Evolutionary conservation across 192 early-diverging fungal genomes (phyloP), one percentile per base, ranked within the genome.

Genomic region (Backusella tuberculispora): DNA sequence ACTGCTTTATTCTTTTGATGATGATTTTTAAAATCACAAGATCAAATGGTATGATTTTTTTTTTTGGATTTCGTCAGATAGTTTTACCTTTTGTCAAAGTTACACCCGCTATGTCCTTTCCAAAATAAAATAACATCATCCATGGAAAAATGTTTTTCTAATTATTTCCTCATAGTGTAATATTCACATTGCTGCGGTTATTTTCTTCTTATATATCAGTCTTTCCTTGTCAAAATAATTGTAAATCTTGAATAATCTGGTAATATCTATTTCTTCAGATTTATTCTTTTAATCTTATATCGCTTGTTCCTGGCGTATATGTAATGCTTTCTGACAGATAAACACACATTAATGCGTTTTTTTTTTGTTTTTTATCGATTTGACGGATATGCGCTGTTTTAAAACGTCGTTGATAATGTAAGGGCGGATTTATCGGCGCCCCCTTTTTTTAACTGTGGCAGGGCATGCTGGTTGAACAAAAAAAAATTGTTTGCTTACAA

Each of bases 61-160:
- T 53, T 15, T 4, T 48, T 34, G 29, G 29, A 34, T 21, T 19
- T 56, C 19, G 15, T 56, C 42, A 43, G 42, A 43, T 43, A 43
- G 7, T 21, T 56, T 56, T 21, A 43, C 42, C 42, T 56, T 21
- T 0, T 21, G 29, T 34, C 2, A 34, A 19, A 50, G 48, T 56
- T 56, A 50, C 48, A 50, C 53, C 53, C 53, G 53, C 10, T 3
- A 26, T 56, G 21, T 56, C 53, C 21, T 56, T 56, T 56, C 21
- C 24, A 56, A 56, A 56, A 56, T 56, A 56, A 56, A 56, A 56
- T 56, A 56, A 56, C 53, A 24, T 26, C 53, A 24, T 56, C 53
- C 21, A 56, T 56, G 53, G 53, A 60, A 56, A 56, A 56, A 56
- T 24, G 2, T 10, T 12, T 24, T 24, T 53, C 17, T 48, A 19